A percentile compares a stretch with the other conserved stretches of the same genome.
Evolutionary conservation across 345 rosid species (phyloP).

Genomic region (Dovyalis caffra): DNA sequence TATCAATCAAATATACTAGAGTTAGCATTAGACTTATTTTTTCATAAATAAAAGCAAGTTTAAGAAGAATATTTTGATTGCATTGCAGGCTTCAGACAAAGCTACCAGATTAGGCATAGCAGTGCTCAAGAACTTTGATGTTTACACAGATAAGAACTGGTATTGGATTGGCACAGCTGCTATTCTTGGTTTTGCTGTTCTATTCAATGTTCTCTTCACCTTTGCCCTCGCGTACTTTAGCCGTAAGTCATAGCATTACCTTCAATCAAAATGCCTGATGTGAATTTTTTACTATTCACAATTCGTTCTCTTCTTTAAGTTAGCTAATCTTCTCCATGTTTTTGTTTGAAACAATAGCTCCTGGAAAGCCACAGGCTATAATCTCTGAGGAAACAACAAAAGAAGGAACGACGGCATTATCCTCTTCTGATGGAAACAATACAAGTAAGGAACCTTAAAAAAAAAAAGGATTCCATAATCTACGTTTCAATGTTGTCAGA

Average conservation of each 20-base stretch:
- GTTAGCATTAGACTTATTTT: neutral
- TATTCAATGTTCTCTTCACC: conserved; percentile 76
- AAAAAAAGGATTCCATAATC: neutral
- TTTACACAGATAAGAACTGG: conserved; percentile 60
- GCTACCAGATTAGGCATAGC: conserved; percentile 53
- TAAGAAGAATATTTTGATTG: neutral
- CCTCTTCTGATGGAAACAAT: conserved; percentile 42
- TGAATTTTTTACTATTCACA: neutral
- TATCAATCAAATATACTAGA: neutral
- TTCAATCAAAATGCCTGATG: neutral
- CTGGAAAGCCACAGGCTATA: conserved; percentile 60
- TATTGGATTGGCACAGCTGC: conserved; percentile 78
- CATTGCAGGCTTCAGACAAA: conserved; percentile 53
- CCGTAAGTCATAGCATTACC: conserved; percentile 42
- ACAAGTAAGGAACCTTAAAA: conserved; percentile 42
- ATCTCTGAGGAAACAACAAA: conserved; percentile 49
- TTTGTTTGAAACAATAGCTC: conserved; percentile 42
- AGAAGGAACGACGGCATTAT: conserved; percentile 36
- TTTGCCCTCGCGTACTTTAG: conserved; percentile 58
- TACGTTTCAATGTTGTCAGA: neutral
- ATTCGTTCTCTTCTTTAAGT: neutral
- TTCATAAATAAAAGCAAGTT: neutral
- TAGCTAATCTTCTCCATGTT: neutral
- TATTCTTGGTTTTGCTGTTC: conserved; percentile 57
- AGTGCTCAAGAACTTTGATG: conserved; percentile 51